Percentiles rank a stretch among this genome's conserved stretches.
These are phyloP conservation scores for Pythium periplocum DNA, from an alignment of 352 stramenopile genomes.

Conservation along the genomic window DNA sequence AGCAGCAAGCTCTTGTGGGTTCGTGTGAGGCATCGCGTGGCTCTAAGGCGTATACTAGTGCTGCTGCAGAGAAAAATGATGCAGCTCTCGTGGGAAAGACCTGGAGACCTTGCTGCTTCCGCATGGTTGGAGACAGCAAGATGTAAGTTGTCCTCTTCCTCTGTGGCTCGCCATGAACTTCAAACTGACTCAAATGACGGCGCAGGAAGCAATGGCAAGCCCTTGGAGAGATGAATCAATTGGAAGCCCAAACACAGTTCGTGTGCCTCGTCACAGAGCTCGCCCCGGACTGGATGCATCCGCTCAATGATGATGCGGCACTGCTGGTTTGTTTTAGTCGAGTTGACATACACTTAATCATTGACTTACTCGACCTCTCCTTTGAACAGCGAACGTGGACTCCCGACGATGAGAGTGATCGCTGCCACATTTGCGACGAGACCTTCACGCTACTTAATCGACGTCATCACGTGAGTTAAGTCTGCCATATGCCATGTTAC, in stretches of 20 bases:
- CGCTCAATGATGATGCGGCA: conserved; percentile 43
- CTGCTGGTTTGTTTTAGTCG: conserved; percentile 28
- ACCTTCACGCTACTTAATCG: conserved; percentile 69
- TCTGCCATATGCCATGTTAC: too few relatives aligned
- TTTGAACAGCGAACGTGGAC: conserved; percentile 54
- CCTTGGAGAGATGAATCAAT: conserved; percentile 42
- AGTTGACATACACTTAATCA: neutral
- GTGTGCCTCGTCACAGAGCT: conserved; percentile 49
- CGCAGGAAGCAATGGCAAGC: conserved; percentile 53
- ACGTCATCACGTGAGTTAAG: conserved; percentile 50
- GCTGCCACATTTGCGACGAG: conserved; percentile 51
- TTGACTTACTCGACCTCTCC: neutral
- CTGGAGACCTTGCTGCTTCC: conserved; percentile 34
- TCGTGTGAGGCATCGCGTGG: conserved; percentile 52
- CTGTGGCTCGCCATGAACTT: neutral
- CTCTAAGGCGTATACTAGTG: conserved; percentile 33
- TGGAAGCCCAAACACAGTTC: conserved; percentile 46
- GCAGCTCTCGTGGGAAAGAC: conserved; percentile 3
- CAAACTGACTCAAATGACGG: neutral
- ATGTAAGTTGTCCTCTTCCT: conserved; percentile 21
- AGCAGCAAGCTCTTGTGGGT: conserved; percentile 50
- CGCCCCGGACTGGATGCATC: conserved; percentile 44
- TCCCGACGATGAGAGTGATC: conserved; percentile 48
- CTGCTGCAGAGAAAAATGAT: conserved; percentile 3
- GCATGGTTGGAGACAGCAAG: conserved; percentile 41